Evolutionary conservation across 2,329 filamentous ascomycete genomes (phyloP), one percentile per base, ranked within the genome.

Genomic region (Blastomyces percursus): DNA sequence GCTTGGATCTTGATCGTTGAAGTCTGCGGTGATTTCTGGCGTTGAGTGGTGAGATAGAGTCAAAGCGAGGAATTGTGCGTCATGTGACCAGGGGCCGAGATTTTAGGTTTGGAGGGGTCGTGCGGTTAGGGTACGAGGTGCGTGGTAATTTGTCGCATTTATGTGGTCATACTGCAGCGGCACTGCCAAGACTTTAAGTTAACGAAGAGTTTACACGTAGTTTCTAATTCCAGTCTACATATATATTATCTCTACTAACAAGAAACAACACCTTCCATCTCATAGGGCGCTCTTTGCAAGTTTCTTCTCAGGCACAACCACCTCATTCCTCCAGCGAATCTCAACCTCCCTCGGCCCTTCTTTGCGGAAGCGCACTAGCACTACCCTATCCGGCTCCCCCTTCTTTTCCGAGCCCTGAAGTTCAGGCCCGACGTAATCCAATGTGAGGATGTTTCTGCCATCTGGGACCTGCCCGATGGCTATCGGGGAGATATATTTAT

Each of bases 281-380:
- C 69, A 77, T 51, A 77, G 64, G 62, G 70, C 71, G 62, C 71
- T 75, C 61, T 69, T 73, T 51, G 65, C 62, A 40, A 66, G 66
- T n/a, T 71, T 71, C 48, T 71, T 69, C 52, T 73, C 68, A 8
- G 71, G 71, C 48, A 81, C 67, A 0, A 81, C 73, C 62, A 81
- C 73, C 61, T 85, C 82, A 63, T 78, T 76, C 65, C 71, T 75
- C 74, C 72, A 76, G 42, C 69, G 69, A 24, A 87, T 79, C 63
- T 81, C 80, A 46, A 86, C 75, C 65, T 84, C 76, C 65, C 82
- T 75, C 27, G 82, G 82, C 21, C 81, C 82, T 63, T 83, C 82
- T 62, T 81, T 81, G 66, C 73, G 78, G 63, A 86, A 86, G 58
- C 78, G 78, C 8, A 84, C 80, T 24, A 84, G 73, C 32, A 86